Conservation (phyloP, 352 stramenopile species). For the Saprolegnia parasitica region DNA sequence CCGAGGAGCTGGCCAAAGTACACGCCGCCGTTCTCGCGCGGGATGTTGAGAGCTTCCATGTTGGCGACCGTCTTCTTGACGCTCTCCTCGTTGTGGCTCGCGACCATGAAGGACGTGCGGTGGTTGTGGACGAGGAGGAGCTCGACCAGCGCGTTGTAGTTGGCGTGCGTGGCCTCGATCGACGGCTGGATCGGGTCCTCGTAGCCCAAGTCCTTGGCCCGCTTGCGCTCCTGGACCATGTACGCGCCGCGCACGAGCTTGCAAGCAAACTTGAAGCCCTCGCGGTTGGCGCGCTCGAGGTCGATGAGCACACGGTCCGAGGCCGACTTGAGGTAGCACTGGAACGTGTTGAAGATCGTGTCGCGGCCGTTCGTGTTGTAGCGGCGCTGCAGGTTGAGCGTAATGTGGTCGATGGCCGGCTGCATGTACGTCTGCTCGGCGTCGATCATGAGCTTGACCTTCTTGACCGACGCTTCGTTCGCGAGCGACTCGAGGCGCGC, state of each 20-base stretch:
- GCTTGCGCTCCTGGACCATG: conserved; percentile 95
- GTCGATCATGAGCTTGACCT: conserved; percentile 96
- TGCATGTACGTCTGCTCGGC: conserved; percentile 98
- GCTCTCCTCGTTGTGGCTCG: conserved; percentile 95
- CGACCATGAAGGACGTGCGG: conserved; percentile 94
- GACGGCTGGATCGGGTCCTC: conserved; percentile 90
- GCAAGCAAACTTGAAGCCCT: conserved; percentile 92
- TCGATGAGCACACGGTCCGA: conserved; percentile 86
- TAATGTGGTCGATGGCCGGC: conserved; percentile 95
- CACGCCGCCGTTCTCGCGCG: conserved; percentile 60
- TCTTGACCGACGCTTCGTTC: conserved; percentile 53
- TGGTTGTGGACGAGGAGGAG: conserved; percentile 84
- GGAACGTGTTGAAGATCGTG: conserved; percentile 97
- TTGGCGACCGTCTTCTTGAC: conserved; percentile 89
- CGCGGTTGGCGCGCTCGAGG: conserved; percentile 86
- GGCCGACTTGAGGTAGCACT: conserved; percentile 97
- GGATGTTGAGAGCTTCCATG: conserved; percentile 89
- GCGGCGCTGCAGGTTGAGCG: conserved; percentile 76
- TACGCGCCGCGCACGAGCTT: conserved; percentile 98
- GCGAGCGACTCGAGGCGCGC: conserved; percentile 70
- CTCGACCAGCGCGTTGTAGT: conserved; percentile 90
- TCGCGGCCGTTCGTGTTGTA: conserved; percentile 85
- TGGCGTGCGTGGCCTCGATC: conserved; percentile 91
- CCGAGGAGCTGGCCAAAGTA: conserved; percentile 97
- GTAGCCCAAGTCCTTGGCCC: conserved; percentile 72